Conservation (phyloP, 2,329 filamentous ascomycete species). For the Nannizziopsis arthrosporioides region DNA sequence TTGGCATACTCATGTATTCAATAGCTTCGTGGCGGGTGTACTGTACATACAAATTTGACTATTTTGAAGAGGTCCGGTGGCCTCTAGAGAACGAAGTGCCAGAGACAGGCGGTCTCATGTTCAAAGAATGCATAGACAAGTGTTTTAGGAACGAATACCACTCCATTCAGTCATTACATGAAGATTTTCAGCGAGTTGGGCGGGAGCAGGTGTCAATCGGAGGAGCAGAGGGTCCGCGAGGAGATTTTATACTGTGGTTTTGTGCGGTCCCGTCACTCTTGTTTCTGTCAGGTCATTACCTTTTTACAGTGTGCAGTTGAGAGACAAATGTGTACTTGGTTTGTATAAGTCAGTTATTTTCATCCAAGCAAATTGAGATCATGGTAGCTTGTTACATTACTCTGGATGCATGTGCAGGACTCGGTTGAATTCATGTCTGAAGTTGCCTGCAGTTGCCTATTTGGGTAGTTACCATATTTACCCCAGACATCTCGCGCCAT, state of each 20-base stretch:
- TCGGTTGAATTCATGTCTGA: no score
- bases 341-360: no score
- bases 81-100: constrained; percentile 12
- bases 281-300: constrained; percentile 7
- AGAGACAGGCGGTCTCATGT: constrained; percentile 6
- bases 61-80: constrained; percentile 11
- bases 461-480: no score
- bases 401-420: no score
- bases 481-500: no score
- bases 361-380: no score
- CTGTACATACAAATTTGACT: constrained; percentile 15
- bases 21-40: constrained; percentile 13
- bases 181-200: constrained; percentile 9
- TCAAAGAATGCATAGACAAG: constrained; percentile 8
- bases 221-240: neutral
- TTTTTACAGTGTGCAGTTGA: no score
- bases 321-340: no score
- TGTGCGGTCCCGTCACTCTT: constrained; percentile 4
- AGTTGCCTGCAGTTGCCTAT: no score
- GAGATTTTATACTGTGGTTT: constrained; percentile 10
- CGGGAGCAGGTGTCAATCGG: neutral
- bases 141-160: constrained; percentile 13
- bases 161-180: constrained; percentile 8
- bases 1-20: constrained; percentile 15
- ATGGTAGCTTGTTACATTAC: no score